Conservation (phyloP, 1,284 basidiomycete genomes). For the Cryptococcus deneoformans region DNA sequence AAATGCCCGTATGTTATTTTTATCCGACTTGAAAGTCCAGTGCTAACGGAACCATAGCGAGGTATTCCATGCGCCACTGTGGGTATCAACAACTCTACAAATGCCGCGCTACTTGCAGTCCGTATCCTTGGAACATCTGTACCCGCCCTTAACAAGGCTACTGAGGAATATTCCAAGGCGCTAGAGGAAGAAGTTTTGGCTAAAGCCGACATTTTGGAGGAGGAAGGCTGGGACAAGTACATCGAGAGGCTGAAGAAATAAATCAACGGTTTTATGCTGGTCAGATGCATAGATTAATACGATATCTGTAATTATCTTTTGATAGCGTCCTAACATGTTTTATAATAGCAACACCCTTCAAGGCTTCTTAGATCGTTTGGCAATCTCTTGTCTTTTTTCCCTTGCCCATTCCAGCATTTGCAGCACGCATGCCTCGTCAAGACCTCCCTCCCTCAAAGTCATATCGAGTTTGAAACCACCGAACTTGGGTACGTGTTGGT, state of each 20-base stretch:
- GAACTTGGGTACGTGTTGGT: conserved; percentile 1
- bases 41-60: conserved; percentile 55
- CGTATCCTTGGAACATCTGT: conserved; percentile 78
- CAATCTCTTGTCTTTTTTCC: not conserved
- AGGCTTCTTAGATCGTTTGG: not conserved
- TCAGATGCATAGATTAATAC: too few species aligned
- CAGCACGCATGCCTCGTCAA: conserved; percentile 6
- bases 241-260: conserved; percentile 53
- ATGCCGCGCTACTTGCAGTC: conserved; percentile 88
- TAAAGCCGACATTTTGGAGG: conserved; percentile 75
- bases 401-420: conserved; percentile 4
- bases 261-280: too few species aligned
- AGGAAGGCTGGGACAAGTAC: conserved; percentile 86
- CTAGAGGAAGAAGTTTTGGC: conserved; percentile 77
- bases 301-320: not conserved
- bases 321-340: not conserved
- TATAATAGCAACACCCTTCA: not conserved
- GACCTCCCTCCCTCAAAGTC: conserved; percentile 4
- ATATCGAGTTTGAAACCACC: conserved; percentile 16
- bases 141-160: conserved; percentile 62
- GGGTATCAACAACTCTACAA: conserved; percentile 94
- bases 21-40: not conserved
- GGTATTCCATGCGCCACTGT: conserved; percentile 97
- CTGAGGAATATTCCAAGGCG: conserved; percentile 83
- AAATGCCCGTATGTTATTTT: conserved; percentile 81